Base-by-base conservation (phyloP, 257 asterid genomes). In the Haberlea rhodopensis region DNA sequence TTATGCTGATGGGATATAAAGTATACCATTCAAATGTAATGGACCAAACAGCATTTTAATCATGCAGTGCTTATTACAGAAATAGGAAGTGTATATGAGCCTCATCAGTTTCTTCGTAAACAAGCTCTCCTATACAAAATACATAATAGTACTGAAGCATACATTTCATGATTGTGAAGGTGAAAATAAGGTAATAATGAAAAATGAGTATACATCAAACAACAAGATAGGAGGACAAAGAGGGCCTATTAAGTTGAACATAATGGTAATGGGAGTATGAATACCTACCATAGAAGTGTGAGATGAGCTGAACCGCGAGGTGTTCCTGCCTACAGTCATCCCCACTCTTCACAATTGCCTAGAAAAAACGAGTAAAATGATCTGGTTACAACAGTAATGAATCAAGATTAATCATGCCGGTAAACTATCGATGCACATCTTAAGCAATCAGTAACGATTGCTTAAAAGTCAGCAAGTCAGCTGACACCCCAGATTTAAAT, bases 261-360 rank as follows among this genome's bases (percentile, higher is more conserved):
- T 21, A 16, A 53, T 31, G 65, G 22, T 55, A 21, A 61, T 20
- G 28, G 46, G 60, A 24, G 23, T 23, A 67, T 4, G 24, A 29
- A 34, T 5, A 54, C 72, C 57, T 59, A 75, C 80, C 80, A 53
- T 75, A 75, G 62, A 75, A 75, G 62, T 75, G 80, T 4, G 80
- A 75, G 40, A 75, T 75, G 48, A 75, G 80, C 43, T 75, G 80
- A 13, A 75, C 80, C 19, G 80, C 80, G 24, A 75, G 69, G 66
- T 75, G 80, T 60, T 75, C 80, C 64, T 75, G 80, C 66, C 80
- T 75, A 60, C 80, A 75, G 80, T 75, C 80, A 75, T 75, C 80
- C 60, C 80, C 80, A 75, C 80, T 75, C 72, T 75, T 75, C 70
- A 75, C 80, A 75, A 75, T 75, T 26, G 64, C 76, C 80, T 75